These are phyloP conservation scores for Coix lacrymajobi DNA, from an alignment of 176 grass and related monocot genomes.

Conservation along the genomic window DNA sequence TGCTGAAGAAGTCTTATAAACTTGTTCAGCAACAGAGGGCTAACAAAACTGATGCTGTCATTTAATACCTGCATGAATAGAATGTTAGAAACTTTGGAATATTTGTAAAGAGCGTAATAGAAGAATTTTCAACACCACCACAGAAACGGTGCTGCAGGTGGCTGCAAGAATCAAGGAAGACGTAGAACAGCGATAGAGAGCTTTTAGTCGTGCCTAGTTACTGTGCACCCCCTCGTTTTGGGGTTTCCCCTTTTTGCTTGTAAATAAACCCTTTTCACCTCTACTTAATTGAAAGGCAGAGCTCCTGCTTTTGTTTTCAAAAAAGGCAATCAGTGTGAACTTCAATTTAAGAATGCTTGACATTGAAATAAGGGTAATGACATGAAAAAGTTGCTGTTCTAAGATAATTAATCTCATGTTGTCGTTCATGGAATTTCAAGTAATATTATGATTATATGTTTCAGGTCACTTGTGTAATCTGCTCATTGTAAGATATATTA, in stretches of 20 bases:
- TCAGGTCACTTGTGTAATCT: neutral
- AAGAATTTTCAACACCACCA: too few relatives aligned
- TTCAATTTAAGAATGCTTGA: neutral
- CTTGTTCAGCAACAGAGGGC: constrained; percentile 74
- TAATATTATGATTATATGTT: neutral
- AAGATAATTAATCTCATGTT: neutral
- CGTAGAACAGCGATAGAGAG: too few relatives aligned
- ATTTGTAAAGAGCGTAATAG: too few relatives aligned
- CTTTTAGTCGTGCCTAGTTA: too few relatives aligned
- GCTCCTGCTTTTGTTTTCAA: too few relatives aligned
- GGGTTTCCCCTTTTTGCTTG: too few relatives aligned
- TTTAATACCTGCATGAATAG: constrained; percentile 61
- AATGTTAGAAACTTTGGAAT: constrained; percentile 20
- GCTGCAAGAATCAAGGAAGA: too few relatives aligned
- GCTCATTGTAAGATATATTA: neutral
- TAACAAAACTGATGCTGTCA: constrained; percentile 75
- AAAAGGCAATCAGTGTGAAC: neutral
- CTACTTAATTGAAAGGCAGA: too few relatives aligned
- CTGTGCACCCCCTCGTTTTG: too few relatives aligned
- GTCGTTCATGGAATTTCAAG: neutral
- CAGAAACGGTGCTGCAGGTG: too few relatives aligned
- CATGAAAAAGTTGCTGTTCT: neutral
- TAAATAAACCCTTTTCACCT: too few relatives aligned
- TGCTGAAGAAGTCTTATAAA: constrained; percentile 81
- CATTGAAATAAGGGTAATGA: neutral